phyloP scores from a whole-genome alignment of 257 asterid genomes.

The Cruciata laevipes region DNA sequence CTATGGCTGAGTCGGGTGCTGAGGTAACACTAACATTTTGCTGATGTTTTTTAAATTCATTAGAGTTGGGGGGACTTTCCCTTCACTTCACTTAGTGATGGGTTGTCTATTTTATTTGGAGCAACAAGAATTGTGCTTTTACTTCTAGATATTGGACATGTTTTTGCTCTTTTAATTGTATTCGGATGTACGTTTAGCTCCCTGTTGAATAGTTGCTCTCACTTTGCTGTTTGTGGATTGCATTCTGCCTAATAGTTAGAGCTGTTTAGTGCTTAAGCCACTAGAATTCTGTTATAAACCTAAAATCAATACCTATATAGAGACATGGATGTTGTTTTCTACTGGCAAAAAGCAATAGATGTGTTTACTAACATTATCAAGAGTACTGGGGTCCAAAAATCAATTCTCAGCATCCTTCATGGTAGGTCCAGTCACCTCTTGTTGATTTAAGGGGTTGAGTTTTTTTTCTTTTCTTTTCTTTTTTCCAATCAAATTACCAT shows the following conservation, averaged over 20 bases:
- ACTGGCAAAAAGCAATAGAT: neutral
- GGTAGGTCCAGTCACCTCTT: neutral
- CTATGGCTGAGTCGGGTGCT: slow-evolving; percentile 37
- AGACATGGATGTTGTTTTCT: neutral
- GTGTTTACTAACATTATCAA: neutral
- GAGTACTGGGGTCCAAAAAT: neutral
- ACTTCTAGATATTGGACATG: neutral
- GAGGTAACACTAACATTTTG: slow-evolving; percentile 36
- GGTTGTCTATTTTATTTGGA: neutral
- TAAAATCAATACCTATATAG: neutral
- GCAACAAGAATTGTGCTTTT: neutral
- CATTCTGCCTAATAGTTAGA: neutral
- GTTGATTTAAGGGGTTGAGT: neutral
- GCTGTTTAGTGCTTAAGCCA: neutral
- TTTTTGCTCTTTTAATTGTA: neutral
- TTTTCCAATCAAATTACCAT: neutral
- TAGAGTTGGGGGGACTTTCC: neutral
- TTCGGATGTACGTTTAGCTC: too few relatives aligned
- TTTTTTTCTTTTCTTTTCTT: too few relatives aligned
- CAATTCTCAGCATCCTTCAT: neutral
- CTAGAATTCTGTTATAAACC: neutral
- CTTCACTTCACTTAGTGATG: neutral
- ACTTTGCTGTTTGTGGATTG: slow-evolving; percentile 1
- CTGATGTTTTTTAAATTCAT: neutral
- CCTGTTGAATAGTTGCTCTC: neutral